Evolutionary conservation across 2,329 filamentous ascomycete genomes (phyloP).

Genomic region (Beauveria brongniartii): DNA sequence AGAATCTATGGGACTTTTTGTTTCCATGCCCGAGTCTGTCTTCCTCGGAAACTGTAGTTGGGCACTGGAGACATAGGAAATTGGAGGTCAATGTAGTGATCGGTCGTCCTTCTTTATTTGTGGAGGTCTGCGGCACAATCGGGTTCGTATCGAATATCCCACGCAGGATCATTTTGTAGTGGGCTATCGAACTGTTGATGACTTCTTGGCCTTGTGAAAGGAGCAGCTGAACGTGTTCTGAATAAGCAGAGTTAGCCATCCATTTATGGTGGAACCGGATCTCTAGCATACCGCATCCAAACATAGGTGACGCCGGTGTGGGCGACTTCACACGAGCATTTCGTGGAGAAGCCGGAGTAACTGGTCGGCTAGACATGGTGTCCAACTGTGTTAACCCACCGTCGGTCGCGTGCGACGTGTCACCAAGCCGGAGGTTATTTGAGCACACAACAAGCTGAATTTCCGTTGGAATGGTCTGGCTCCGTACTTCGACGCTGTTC

Average conservation of each 20-base stretch:
- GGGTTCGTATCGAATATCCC: constrained; percentile 61
- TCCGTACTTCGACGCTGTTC: background rate
- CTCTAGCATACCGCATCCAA: constrained; percentile 50
- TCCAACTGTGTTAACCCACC: background rate
- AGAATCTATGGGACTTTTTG: constrained; percentile 65
- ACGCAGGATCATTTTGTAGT: constrained; percentile 65
- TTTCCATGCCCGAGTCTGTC: constrained; percentile 59
- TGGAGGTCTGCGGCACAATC: constrained; percentile 58
- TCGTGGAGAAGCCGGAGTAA: constrained; percentile 46
- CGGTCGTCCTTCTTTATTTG: constrained; percentile 45
- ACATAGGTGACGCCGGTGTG: constrained; percentile 50
- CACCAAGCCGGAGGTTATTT: background rate
- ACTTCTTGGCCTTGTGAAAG: constrained; percentile 53
- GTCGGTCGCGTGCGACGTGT: background rate
- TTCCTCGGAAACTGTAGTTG: constrained; percentile 57
- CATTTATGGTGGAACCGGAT: background rate
- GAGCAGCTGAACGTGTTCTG: constrained; percentile 66
- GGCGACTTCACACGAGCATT: constrained; percentile 53
- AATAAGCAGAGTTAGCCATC: constrained; percentile 20
- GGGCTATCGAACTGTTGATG: constrained; percentile 59
- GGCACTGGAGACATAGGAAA: constrained; percentile 67
- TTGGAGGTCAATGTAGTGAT: constrained; percentile 58
- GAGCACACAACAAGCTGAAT: background rate
- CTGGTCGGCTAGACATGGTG: constrained; percentile 38
- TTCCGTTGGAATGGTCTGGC: background rate